Conservation (phyloP, 768 basidiomycete genomes). For the Serendipita indica region DNA sequence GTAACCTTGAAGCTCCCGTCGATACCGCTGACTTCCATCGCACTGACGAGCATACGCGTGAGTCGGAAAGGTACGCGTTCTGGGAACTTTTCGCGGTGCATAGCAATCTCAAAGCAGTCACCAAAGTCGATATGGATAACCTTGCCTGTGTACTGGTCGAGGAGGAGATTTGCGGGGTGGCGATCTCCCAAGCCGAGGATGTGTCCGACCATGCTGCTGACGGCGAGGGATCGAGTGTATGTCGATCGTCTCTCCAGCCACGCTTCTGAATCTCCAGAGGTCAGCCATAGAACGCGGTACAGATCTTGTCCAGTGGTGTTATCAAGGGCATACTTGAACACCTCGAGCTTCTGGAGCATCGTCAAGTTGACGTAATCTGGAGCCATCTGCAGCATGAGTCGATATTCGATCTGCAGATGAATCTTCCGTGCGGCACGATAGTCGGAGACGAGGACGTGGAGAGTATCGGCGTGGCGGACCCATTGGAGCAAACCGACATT, state of each 20-base stretch:
- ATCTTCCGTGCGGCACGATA: slow-evolving; percentile 35
- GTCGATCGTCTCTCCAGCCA: slow-evolving; percentile 35
- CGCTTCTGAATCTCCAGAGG: slow-evolving; percentile 32
- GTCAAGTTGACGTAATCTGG: slow-evolving; percentile 34
- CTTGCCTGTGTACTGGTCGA: slow-evolving; percentile 31
- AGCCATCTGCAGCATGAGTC: slow-evolving; percentile 37
- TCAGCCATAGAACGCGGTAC: slow-evolving; percentile 35
- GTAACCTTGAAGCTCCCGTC: slow-evolving; percentile 32
- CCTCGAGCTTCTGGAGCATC: slow-evolving; percentile 36
- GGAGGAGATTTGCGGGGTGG: slow-evolving; percentile 33
- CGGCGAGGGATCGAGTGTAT: slow-evolving; percentile 32
- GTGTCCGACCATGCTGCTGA: slow-evolving; percentile 36
- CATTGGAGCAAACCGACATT: slow-evolving; percentile 34
- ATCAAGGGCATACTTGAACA: slow-evolving; percentile 37
- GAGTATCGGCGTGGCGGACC: slow-evolving; percentile 33
- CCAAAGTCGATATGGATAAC: slow-evolving; percentile 33
- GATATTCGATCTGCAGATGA: slow-evolving; percentile 35
- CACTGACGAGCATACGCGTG: slow-evolving; percentile 35
- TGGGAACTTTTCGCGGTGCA: slow-evolving; percentile 32
- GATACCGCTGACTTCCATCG: slow-evolving; percentile 37
- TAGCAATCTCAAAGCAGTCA: slow-evolving; percentile 34
- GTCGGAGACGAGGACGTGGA: slow-evolving; percentile 35
- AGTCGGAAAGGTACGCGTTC: slow-evolving; percentile 38
- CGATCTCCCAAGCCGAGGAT: slow-evolving; percentile 36
- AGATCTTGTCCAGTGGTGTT: slow-evolving; percentile 39